A percentile compares a stretch with the other conserved stretches of the same genome.
These are phyloP conservation scores for Eutrema japonicum DNA, from an alignment of 345 rosid species.

Conservation along the genomic window DNA sequence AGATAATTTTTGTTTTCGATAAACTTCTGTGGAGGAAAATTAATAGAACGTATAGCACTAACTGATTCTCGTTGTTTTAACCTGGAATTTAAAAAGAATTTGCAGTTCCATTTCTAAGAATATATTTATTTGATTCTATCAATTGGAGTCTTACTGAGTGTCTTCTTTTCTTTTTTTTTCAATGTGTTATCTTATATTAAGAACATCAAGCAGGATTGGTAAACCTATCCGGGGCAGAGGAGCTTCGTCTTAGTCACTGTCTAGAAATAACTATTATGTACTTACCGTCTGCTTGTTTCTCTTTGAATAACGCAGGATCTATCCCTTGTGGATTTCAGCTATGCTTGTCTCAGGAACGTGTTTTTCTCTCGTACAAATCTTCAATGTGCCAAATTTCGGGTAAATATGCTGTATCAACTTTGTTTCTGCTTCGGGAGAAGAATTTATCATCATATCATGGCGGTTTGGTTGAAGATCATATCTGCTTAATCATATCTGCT, in stretches of 20 bases:
- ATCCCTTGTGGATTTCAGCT: slow-evolving; percentile 84
- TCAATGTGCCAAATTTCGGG: slow-evolving; percentile 85
- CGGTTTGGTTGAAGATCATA: slow-evolving; percentile 13
- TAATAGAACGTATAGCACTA: not conserved
- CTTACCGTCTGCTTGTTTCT: slow-evolving; percentile 17
- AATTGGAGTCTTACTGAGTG: not conserved
- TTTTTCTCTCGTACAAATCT: slow-evolving; percentile 94
- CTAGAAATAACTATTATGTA: not conserved
- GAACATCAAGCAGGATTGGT: not conserved
- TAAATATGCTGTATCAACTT: slow-evolving; percentile 38
- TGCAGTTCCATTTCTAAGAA: not conserved
- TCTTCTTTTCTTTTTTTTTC: not conserved
- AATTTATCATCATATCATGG: slow-evolving; percentile 1
- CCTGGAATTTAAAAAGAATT: not conserved
- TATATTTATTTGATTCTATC: not conserved
- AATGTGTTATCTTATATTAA: not conserved
- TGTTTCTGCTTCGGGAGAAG: slow-evolving; percentile 9
- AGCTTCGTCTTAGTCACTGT: not conserved
- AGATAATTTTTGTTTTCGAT: slow-evolving; percentile 1
- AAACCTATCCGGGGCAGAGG: not conserved
- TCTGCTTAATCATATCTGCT: slow-evolving; percentile 22
- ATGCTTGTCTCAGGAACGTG: slow-evolving; percentile 78
- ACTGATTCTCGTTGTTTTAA: not conserved
- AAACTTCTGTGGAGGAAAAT: not conserved
- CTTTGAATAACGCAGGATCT: slow-evolving; percentile 65